Evolutionary conservation across 1,284 basidiomycete genomes (phyloP), one percentile per base, ranked within the genome.

Genomic region (Marasmius sp.): DNA sequence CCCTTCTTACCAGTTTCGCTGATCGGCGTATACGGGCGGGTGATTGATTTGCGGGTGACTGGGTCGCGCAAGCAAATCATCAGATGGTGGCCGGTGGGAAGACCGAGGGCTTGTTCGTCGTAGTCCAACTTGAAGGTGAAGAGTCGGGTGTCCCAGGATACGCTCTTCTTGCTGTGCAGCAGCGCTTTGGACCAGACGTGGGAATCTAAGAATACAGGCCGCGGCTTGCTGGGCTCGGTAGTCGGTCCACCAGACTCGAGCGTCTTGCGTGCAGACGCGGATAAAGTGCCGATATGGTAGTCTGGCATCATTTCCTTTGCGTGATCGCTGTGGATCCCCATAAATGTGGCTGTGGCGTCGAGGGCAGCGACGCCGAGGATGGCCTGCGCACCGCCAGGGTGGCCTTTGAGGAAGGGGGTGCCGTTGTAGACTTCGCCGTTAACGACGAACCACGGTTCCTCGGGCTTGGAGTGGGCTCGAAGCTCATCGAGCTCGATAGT

Each of bases 21-120:
- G 41, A 88, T 78, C 0, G 88, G 87, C 2, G 87, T 89, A 65
- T 89, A 89, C 0, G 86, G 85, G 33, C 87, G 75, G 65, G 87
- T 86, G 0, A 88, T 78, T 0, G 85, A 62, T 20, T 62, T 53
- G 52, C 62, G 39, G n/a, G 43, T 36, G 34, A 39, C 36, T 48
- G 61, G 10, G 8, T 70, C 73, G 81, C 81, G 51, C 27, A 86
- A 64, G 2, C 85, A 78, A 3, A 83, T 76, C 64, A 82, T 87
- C 55, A 89, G 81, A 65, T 90, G 88, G 63, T 89, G 85, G 0
- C 88, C 88, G 7, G 80, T 77, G 0, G 85, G 85, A n/a, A 90
- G 71, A n/a, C 88, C 88, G 1, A 89, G 75, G 20, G 70, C 69
- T 63, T 84, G 83, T 2, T 80, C 74, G 1, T 70, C 64, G 34